These are phyloP conservation scores for Yamadazyma triangularis DNA, from an alignment of 1,139 yeast genomes.

Conservation along the genomic window DNA sequence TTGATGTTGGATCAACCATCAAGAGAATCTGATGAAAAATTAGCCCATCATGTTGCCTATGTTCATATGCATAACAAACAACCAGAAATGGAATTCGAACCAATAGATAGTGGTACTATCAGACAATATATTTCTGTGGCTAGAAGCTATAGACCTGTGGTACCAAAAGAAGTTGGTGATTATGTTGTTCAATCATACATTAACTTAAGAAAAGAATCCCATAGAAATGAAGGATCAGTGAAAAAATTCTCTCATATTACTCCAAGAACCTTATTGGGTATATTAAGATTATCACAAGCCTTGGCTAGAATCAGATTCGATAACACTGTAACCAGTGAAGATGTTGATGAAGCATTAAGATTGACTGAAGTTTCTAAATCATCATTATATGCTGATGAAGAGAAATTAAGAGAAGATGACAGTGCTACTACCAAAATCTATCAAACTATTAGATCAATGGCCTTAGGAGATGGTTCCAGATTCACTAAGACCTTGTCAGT, in stretches of 20 bases:
- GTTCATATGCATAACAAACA: slow-evolving; percentile 93
- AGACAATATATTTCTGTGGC: slow-evolving; percentile 90
- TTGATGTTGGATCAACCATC: slow-evolving; percentile 82
- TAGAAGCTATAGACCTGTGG: slow-evolving; percentile 77
- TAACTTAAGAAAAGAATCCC: slow-evolving; percentile 87
- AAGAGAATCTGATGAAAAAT: slow-evolving; percentile 73
- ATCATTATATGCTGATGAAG: slow-evolving; percentile 59
- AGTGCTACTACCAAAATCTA: slow-evolving; percentile 55
- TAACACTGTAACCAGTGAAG: slow-evolving; percentile 63
- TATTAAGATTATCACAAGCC: slow-evolving; percentile 91
- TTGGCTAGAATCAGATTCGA: slow-evolving; percentile 85
- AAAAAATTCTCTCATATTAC: slow-evolving; percentile 85
- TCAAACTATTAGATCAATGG: slow-evolving; percentile 53
- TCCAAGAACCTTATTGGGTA: slow-evolving; percentile 90
- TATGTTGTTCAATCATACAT: slow-evolving; percentile 85
- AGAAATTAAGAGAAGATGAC: slow-evolving; percentile 46
- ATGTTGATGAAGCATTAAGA: slow-evolving; percentile 94
- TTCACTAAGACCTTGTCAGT: slow-evolving; percentile 45
- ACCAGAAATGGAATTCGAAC: slow-evolving; percentile 72
- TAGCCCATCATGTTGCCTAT: slow-evolving; percentile 91
- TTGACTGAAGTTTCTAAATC: slow-evolving; percentile 82
- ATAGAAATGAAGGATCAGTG: slow-evolving; percentile 70
- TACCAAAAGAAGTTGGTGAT: slow-evolving; percentile 83
- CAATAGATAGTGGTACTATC: slow-evolving; percentile 74
- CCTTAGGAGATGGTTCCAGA: slow-evolving; percentile 42